Percentiles rank a stretch among this genome's conserved stretches.
Conservation (phyloP, 305 asterid species). For the Galium porrigens region DNA sequence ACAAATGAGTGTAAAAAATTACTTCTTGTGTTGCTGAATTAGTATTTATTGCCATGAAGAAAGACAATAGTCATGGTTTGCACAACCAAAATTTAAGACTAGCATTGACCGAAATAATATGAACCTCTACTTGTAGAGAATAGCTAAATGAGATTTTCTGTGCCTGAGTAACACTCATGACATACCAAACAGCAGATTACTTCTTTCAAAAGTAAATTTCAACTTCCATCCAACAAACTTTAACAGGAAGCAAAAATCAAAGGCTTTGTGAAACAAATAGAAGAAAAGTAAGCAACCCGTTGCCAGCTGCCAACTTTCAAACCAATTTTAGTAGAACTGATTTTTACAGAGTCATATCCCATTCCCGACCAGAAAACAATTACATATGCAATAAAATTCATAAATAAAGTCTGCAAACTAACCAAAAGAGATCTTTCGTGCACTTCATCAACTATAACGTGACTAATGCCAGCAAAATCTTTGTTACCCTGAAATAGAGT, state of each 20-base stretch:
- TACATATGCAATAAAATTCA: background rate
- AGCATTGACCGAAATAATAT: background rate
- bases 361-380: background rate
- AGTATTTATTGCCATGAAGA: background rate
- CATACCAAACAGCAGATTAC: background rate
- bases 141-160: background rate
- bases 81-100: background rate
- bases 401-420: constrained; percentile 24
- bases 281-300: background rate
- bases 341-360: background rate
- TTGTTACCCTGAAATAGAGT: constrained; percentile 66
- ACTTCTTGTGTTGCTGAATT: background rate
- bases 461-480: constrained; percentile 67
- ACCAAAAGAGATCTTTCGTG: constrained; percentile 96
- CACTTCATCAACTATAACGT: constrained; percentile 91
- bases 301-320: background rate
- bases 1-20: background rate
- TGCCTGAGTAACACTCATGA: constrained; percentile 2
- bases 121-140: background rate
- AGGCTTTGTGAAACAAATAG: constrained; percentile 5
- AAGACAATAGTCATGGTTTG: background rate
- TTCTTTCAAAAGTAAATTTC: background rate
- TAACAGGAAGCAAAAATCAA: background rate
- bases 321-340: no score
- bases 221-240: background rate